Base-by-base conservation (phyloP, 768 basidiomycete genomes). In the Clathrus columnatus region DNA sequence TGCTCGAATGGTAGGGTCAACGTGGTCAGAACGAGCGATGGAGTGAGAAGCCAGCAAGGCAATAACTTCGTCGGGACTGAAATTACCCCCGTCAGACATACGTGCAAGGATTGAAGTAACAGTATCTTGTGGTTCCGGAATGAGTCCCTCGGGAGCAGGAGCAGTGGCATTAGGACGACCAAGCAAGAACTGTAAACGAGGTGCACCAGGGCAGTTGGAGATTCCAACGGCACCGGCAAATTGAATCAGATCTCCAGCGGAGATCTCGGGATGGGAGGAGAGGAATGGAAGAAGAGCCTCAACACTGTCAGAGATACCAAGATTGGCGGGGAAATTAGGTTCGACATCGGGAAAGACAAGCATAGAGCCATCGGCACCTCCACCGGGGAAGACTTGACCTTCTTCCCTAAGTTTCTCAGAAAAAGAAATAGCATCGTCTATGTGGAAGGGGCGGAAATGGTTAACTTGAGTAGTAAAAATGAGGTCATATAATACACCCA, bases 351-450 rank as follows among this genome's bases (percentile, higher is more conserved):
- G 56, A 36, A 57, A 57, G 17, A 51, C 21, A 16, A 57, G 30
- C 50, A 52, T 52, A 16, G 56, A 57, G 4, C 56, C 56, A 27
- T 57, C 56, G 24, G 56, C 56, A 21, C 56, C 56, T 7, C 54
- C 54, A 48, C 54, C 54, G 32, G 45, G 5, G 4, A 45, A n/a
- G n/a, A n/a, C n/a, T 2, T 17, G 20, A 7, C 41, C 30, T 44
- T 54, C 58, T 23, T 75, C 75, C 28, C 69, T 68, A 17, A 59
- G 45, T 30, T 63, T 64, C 1, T 60, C 61, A 11, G 73, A 75
- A 57, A 73, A 72, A 14, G 70, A 74, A 55, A 75, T 75, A n/a
- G 74, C 71, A 54, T 75, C 75, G 60, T 76, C 54, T 55, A 45
- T 71, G 67, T 72, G 72, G 14, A n/a, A 36, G n/a, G n/a, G n/a